phyloP scores from a whole-genome alignment of 805 yeast genomes.

The Lipomyces yamadae region DNA sequence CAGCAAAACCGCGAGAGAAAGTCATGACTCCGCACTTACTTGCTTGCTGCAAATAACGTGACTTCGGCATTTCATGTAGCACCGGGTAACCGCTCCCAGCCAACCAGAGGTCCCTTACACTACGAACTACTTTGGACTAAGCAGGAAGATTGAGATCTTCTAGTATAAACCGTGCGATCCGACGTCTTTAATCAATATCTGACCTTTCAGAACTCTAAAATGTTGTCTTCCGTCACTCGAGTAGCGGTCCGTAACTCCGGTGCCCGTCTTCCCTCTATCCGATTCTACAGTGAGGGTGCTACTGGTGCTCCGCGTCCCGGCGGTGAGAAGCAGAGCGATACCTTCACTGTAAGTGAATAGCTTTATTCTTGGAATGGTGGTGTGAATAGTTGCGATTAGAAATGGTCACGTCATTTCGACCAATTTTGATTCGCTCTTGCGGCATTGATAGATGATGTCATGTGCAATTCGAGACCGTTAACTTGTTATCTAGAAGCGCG shows the following conservation, averaged over 20 bases:
- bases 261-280: slow-evolving; percentile 39
- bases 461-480: no score
- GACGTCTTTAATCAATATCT: background rate
- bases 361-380: background rate
- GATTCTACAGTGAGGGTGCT: slow-evolving; percentile 61
- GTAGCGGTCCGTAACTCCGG: slow-evolving; percentile 36
- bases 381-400: slow-evolving; percentile 4
- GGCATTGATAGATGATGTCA: background rate
- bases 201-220: slow-evolving; percentile 12
- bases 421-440: background rate
- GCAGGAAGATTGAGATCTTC: background rate
- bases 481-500: slow-evolving; percentile 64
- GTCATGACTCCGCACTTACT: no score
- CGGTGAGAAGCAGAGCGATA: slow-evolving; percentile 63
- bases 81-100: slow-evolving; percentile 24
- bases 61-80: background rate
- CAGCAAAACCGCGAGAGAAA: no score
- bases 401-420: background rate
- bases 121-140: no score
- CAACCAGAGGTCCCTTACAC: slow-evolving; percentile 1
- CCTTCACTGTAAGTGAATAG: slow-evolving; percentile 43
- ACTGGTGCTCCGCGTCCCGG: slow-evolving; percentile 63
- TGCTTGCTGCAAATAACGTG: background rate
- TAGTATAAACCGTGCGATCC: background rate
- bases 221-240: slow-evolving; percentile 29